These are phyloP conservation scores for Mantamonas sphyraenae DNA, from an alignment of 78 protist genomes.

Conservation along the genomic window DNA sequence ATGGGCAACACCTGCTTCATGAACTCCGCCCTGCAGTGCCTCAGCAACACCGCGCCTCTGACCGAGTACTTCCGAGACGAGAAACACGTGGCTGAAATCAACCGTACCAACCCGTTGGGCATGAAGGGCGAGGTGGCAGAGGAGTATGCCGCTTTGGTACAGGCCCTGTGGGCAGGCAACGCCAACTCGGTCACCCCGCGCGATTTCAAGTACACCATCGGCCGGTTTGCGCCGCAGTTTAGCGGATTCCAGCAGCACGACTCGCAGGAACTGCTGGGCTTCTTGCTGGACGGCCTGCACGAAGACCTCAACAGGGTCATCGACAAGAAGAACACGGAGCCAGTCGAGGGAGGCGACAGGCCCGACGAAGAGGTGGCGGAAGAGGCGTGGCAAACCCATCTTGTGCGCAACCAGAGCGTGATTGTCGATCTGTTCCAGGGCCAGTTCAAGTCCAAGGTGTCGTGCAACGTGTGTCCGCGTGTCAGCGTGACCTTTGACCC, in stretches of 20 bases:
- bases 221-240: slow-evolving; percentile 64
- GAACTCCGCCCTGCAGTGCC: slow-evolving; percentile 86
- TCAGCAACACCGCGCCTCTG: slow-evolving; percentile 54
- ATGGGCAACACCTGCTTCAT: slow-evolving; percentile 86
- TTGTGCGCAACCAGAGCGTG: slow-evolving; percentile 60
- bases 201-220: slow-evolving; percentile 43
- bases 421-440: slow-evolving; percentile 76
- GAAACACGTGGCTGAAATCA: slow-evolving; percentile 39
- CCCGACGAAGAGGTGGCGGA: slow-evolving; percentile 56
- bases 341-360: slow-evolving; percentile 25
- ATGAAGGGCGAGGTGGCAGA: slow-evolving; percentile 73
- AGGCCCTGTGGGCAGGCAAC: slow-evolving; percentile 65
- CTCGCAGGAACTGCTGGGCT: slow-evolving; percentile 66
- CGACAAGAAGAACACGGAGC: slow-evolving; percentile 48
- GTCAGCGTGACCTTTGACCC: slow-evolving; percentile 60
- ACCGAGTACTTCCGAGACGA: slow-evolving; percentile 47
- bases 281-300: slow-evolving; percentile 78
- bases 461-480: slow-evolving; percentile 34
- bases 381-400: slow-evolving; percentile 63
- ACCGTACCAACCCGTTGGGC: slow-evolving; percentile 66
- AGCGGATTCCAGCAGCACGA: slow-evolving; percentile 79
- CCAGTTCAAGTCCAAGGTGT: slow-evolving; percentile 47
- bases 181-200: slow-evolving; percentile 43
- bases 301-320: slow-evolving; percentile 70
- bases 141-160: slow-evolving; percentile 47